Conservation (phyloP, 352 stramenopile species). For the Phytophthora chlamydospora region DNA sequence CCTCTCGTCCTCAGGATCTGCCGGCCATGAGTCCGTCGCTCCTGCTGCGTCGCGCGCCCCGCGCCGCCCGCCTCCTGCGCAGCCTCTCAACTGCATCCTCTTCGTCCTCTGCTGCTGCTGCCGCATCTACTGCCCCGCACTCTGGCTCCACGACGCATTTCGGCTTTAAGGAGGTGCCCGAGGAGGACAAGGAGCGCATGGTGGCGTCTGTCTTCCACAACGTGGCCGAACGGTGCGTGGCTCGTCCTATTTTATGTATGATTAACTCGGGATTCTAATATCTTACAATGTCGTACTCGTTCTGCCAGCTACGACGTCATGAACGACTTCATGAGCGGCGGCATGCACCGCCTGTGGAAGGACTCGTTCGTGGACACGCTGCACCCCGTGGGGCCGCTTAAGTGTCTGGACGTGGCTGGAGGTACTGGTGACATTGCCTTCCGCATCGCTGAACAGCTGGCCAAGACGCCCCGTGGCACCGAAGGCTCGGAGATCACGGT, state of each 20-base stretch:
- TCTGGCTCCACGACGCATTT: conserved; percentile 77
- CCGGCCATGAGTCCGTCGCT: conserved; percentile 19
- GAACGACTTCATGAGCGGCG: conserved; percentile 99
- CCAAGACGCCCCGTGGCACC: conserved; percentile 36
- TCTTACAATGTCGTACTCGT: background rate
- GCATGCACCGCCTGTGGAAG: conserved; percentile 97
- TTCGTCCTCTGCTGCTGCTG: conserved; percentile 5
- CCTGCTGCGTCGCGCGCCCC: conserved; percentile 20
- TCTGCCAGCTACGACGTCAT: conserved; percentile 94
- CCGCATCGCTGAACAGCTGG: conserved; percentile 90
- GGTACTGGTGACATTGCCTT: conserved; percentile 99
- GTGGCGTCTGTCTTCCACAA: conserved; percentile 98
- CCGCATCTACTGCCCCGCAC: background rate
- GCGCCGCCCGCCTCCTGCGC: conserved; percentile 20
- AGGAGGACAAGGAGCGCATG: conserved; percentile 94
- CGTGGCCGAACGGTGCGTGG: conserved; percentile 93
- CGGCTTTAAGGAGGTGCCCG: conserved; percentile 90
- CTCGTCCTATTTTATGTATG: conserved; percentile 6
- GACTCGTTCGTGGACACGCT: conserved; percentile 94
- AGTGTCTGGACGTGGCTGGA: conserved; percentile 96
- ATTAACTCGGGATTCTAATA: conserved; percentile 4
- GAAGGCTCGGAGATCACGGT: conserved; percentile 91
- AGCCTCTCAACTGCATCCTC: conserved; percentile 14
- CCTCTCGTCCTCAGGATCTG: conserved; percentile 19
- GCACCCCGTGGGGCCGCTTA: conserved; percentile 73